These are phyloP conservation scores for Musa acuminata DNA, from an alignment of 176 grass and related monocot genomes.

Conservation along the genomic window DNA sequence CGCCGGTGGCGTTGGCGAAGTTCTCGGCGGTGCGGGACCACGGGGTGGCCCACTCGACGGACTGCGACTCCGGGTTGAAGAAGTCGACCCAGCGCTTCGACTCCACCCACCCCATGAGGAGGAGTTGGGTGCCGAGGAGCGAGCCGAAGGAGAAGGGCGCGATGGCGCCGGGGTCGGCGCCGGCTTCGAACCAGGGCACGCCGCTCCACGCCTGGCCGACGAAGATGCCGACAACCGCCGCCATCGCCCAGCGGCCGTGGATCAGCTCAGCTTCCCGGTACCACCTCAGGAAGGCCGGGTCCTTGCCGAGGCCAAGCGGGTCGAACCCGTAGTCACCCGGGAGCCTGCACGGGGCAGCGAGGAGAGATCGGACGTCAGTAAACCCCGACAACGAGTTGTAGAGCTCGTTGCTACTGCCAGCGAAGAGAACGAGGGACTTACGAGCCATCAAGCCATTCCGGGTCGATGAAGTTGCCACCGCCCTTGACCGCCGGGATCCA, in stretches of 20 bases:
- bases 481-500: slow-evolving; percentile 81
- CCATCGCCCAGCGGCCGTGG: slow-evolving; percentile 96
- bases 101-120: slow-evolving; percentile 99
- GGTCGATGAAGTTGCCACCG: slow-evolving; percentile 67
- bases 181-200: slow-evolving; percentile 90
- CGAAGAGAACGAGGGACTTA: slow-evolving; percentile 30
- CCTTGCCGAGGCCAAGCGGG: slow-evolving; percentile 85
- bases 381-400: not conserved
- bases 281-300: slow-evolving; percentile 97
- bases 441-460: slow-evolving; percentile 86
- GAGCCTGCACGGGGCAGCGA: slow-evolving; percentile 27
- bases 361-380: not conserved
- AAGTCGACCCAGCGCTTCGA: slow-evolving; percentile 99
- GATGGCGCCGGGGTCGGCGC: slow-evolving; percentile 68
- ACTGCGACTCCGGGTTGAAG: slow-evolving; percentile 96
- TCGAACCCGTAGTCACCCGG: slow-evolving; percentile 90
- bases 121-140: slow-evolving; percentile 79
- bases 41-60: slow-evolving; percentile 85
- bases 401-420: not conserved
- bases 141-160: slow-evolving; percentile 95
- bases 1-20: slow-evolving; percentile 86
- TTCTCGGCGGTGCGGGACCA: slow-evolving; percentile 90
- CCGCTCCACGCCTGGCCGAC: slow-evolving; percentile 94
- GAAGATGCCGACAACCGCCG: slow-evolving; percentile 83
- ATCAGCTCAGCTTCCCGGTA: slow-evolving; percentile 97